Conservation (phyloP, 352 stramenopile species). For the Phytophthora sojae region DNA sequence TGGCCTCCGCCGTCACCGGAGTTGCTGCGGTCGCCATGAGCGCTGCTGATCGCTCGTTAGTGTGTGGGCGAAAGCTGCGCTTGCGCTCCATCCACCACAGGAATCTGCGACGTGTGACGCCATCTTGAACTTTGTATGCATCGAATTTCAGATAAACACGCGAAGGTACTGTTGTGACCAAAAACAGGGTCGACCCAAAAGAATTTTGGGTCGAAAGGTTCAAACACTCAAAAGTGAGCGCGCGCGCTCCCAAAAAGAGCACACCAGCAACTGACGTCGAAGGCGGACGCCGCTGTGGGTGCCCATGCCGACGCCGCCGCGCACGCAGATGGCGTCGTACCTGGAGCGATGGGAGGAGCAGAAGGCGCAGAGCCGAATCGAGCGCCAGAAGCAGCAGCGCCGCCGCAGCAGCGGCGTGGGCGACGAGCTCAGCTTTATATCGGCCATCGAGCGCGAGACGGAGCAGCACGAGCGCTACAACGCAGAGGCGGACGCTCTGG, state of each 20-base stretch:
- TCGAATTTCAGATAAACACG: slow-evolving; percentile 26
- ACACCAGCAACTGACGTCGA: slow-evolving; percentile 7
- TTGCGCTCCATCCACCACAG: slow-evolving; percentile 34
- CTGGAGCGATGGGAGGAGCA: slow-evolving; percentile 59
- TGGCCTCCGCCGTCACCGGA: not conserved
- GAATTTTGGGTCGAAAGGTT: not conserved
- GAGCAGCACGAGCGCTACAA: not conserved
- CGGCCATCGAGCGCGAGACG: slow-evolving; percentile 36
- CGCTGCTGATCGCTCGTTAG: slow-evolving; percentile 16
- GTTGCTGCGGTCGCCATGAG: slow-evolving; percentile 21
- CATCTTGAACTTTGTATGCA: slow-evolving; percentile 26
- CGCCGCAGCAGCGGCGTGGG: slow-evolving; percentile 28
- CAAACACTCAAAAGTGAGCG: not conserved
- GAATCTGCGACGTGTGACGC: slow-evolving; percentile 40
- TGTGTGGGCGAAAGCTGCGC: slow-evolving; percentile 16
- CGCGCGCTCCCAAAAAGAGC: not conserved
- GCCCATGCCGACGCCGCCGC: slow-evolving; percentile 34
- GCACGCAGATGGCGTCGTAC: slow-evolving; percentile 51
- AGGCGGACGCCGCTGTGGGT: slow-evolving; percentile 1
- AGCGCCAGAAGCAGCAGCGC: slow-evolving; percentile 17
- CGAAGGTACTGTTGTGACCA: slow-evolving; percentile 14
- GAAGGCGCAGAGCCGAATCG: slow-evolving; percentile 47
- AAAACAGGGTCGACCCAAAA: not conserved
- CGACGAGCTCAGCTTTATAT: slow-evolving; percentile 44
- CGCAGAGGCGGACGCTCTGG: not conserved